phyloP scores from a whole-genome alignment of 768 basidiomycete species.

The Rhizopogon salebrosus region DNA sequence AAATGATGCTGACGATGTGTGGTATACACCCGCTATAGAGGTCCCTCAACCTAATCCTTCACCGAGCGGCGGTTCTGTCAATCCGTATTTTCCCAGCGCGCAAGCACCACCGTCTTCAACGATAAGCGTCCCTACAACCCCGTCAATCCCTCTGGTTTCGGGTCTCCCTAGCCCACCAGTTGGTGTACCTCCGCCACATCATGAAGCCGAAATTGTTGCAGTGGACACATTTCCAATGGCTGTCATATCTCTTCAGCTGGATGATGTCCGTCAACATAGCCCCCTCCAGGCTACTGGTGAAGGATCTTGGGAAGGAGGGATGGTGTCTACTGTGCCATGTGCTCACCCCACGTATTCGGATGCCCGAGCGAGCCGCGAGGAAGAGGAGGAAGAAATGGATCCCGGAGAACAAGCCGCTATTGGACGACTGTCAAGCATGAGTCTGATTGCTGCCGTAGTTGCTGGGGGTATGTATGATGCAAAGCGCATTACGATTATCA shows the following conservation, averaged over 20 bases:
- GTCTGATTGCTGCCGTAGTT: slow-evolving; percentile 82
- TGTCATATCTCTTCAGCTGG: slow-evolving; percentile 12
- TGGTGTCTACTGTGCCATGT: not conserved
- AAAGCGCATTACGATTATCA: slow-evolving; percentile 3
- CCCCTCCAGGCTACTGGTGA: not conserved
- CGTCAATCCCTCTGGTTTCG: slow-evolving; percentile 12
- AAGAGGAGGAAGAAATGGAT: slow-evolving; percentile 36
- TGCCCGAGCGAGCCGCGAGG: slow-evolving; percentile 10
- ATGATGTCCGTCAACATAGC: slow-evolving; percentile 6
- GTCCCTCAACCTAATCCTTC: slow-evolving; percentile 10
- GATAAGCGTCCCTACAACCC: slow-evolving; percentile 13
- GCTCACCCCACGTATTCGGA: slow-evolving; percentile 7
- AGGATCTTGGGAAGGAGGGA: not conserved
- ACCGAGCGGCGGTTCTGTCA: slow-evolving; percentile 19
- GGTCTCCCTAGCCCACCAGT: slow-evolving; percentile 8
- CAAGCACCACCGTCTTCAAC: slow-evolving; percentile 22
- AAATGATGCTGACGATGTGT: slow-evolving; percentile 32
- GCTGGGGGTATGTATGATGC: slow-evolving; percentile 56
- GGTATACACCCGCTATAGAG: slow-evolving; percentile 27
- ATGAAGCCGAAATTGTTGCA: slow-evolving; percentile 8
- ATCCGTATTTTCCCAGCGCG: slow-evolving; percentile 52
- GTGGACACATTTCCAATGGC: slow-evolving; percentile 12
- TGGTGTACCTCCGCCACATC: slow-evolving; percentile 12
- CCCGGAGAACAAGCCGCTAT: slow-evolving; percentile 69
- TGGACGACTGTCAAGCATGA: slow-evolving; percentile 89